Evolutionary conservation across 2,329 filamentous ascomycete genomes (phyloP).

Genomic region (Zymoseptoria ardabiliae): DNA sequence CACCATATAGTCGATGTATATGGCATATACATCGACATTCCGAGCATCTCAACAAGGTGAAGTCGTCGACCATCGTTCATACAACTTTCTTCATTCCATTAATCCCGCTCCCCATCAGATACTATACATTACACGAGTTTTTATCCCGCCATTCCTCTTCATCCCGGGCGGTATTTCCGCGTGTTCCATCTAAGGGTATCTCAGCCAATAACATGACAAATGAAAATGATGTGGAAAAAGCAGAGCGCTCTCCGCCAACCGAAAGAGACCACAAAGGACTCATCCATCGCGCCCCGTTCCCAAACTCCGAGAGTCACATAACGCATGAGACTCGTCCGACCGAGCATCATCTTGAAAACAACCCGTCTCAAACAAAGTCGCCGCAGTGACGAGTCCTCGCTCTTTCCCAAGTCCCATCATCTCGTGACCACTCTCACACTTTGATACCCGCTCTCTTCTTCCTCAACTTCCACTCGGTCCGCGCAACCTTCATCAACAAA

Average conservation of each 20-base stretch:
- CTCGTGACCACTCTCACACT: not conserved
- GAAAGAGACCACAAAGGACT: not conserved
- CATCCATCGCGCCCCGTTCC: not conserved
- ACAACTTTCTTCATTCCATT: too few species aligned
- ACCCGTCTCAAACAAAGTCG: too few species aligned
- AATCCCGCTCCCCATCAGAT: too few species aligned
- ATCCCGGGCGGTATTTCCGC: not conserved
- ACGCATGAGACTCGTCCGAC: not conserved
- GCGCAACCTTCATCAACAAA: slow-evolving; percentile 80
- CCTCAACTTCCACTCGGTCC: slow-evolving; percentile 74
- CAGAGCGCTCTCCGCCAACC: not conserved
- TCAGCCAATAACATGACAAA: slow-evolving; percentile 4
- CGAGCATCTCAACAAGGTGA: too few species aligned
- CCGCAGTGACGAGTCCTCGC: too few species aligned
- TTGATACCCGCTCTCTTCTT: slow-evolving; percentile 1
- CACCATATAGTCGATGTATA: too few species aligned
- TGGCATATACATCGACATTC: too few species aligned
- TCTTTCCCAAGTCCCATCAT: too few species aligned
- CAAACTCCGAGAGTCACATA: not conserved
- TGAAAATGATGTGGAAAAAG: not conserved
- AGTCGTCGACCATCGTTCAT: too few species aligned
- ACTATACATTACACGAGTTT: slow-evolving; percentile 6
- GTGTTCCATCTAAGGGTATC: slow-evolving; percentile 8
- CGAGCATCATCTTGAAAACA: not conserved
- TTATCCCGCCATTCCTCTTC: not conserved